A percentile compares a stretch with the other conserved stretches of the same genome.
Evolutionary conservation across 495 filamentous ascomycete genomes (phyloP).

Genomic region (Glarea lozoyensis): DNA sequence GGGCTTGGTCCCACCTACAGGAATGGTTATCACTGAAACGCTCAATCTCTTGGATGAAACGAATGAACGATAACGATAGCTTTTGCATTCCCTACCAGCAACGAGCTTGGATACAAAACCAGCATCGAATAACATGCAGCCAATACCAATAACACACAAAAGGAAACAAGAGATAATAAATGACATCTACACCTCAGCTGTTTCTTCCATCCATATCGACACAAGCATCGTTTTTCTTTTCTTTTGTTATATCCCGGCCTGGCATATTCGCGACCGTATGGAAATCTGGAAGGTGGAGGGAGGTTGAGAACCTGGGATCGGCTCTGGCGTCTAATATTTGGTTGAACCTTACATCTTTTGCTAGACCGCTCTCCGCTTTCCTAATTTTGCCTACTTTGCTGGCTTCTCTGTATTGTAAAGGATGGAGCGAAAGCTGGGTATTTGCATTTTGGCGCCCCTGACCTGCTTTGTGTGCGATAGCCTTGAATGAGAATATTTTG

Average conservation of each 20-base stretch:
- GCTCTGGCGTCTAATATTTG: neutral
- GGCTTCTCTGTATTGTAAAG: neutral
- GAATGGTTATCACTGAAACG: conserved; percentile 28
- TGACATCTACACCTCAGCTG: neutral
- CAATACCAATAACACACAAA: neutral
- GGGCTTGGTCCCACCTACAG: conserved; percentile 22
- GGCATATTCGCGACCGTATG: neutral
- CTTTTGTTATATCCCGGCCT: neutral
- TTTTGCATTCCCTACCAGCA: conserved; percentile 14
- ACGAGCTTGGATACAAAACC: conserved; percentile 16
- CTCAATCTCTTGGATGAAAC: conserved; percentile 4
- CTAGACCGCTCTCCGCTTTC: neutral
- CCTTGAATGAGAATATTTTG: too few species aligned
- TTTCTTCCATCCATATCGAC: neutral
- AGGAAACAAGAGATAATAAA: conserved; percentile 3
- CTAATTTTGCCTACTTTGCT: too few species aligned
- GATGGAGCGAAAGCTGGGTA: too few species aligned
- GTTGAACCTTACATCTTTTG: neutral
- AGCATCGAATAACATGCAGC: neutral
- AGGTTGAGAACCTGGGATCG: neutral
- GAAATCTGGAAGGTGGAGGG: neutral
- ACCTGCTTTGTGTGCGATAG: too few species aligned
- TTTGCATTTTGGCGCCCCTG: too few species aligned
- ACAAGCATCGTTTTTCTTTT: conserved; percentile 1
- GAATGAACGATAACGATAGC: conserved; percentile 17